phyloP scores from a whole-genome alignment of 371 early-diverging fungal species.

The Gilbertella persicaria region DNA sequence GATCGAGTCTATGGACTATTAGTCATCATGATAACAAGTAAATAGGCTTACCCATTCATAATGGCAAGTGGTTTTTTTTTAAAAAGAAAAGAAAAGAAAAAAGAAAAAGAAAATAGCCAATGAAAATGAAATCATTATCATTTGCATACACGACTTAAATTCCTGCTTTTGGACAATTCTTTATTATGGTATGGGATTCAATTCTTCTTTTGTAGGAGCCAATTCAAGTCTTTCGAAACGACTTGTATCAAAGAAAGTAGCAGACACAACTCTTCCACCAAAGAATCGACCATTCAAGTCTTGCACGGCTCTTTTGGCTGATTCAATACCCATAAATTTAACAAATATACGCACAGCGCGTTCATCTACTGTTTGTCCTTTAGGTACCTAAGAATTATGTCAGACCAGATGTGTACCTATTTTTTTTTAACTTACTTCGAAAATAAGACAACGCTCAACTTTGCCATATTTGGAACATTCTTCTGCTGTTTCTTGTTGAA shows the following conservation, averaged over 20 bases:
- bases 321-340: slow-evolving; percentile 52
- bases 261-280: slow-evolving; percentile 70
- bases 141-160: too few species aligned
- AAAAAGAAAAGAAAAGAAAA: background rate
- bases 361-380: slow-evolving; percentile 57
- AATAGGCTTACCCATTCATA: slow-evolving; percentile 6
- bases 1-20: slow-evolving; percentile 35
- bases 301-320: slow-evolving; percentile 58
- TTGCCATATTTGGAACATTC: slow-evolving; percentile 78
- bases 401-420: background rate
- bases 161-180: too few species aligned
- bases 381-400: slow-evolving; percentile 30
- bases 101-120: background rate
- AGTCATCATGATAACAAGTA: too few species aligned
- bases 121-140: too few species aligned
- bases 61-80: background rate
- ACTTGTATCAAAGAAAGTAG: slow-evolving; percentile 54
- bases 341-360: slow-evolving; percentile 75
- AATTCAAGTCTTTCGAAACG: slow-evolving; percentile 61
- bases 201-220: slow-evolving; percentile 54
- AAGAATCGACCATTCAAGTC: slow-evolving; percentile 78
- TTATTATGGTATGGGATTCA: too few species aligned
- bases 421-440: slow-evolving; percentile 44
- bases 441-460: slow-evolving; percentile 71
- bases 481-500: slow-evolving; percentile 75